A percentile compares a stretch with the other conserved stretches of the same genome.
Evolutionary conservation across 148 eudicot genomes (phyloP).

Genomic region (Rhododendron vialii): DNA sequence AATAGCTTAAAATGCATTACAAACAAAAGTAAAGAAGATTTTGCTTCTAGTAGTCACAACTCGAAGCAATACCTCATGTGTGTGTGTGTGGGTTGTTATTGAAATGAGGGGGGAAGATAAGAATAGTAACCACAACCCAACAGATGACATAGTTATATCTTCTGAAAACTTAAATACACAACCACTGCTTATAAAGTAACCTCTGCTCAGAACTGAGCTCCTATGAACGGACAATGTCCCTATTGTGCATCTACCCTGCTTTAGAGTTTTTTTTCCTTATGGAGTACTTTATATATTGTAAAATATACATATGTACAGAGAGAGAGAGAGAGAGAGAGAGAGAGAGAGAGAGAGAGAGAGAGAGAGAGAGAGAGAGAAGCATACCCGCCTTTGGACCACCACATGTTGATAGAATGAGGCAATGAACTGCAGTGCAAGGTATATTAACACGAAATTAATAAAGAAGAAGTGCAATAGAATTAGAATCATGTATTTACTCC

Average conservation of each 20-base stretch:
- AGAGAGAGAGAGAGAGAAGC: slow-evolving; percentile 9
- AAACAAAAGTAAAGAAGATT: background rate
- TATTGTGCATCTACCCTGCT: background rate
- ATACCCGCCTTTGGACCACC: slow-evolving; percentile 95
- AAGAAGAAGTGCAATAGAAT: background rate
- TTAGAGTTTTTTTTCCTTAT: background rate
- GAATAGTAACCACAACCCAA: background rate
- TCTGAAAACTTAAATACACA: background rate
- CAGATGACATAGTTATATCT: background rate
- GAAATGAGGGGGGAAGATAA: background rate
- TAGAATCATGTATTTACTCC: background rate
- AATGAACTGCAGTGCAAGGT: slow-evolving; percentile 62
- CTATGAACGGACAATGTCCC: background rate
- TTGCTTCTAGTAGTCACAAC: background rate
- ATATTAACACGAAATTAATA: background rate
- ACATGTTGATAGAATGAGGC: slow-evolving; percentile 92
- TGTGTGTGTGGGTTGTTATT: background rate
- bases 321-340: too few relatives aligned
- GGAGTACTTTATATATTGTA: too few relatives aligned
- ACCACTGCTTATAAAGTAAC: background rate
- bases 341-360: too few relatives aligned
- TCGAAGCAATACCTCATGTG: background rate
- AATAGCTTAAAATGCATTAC: background rate
- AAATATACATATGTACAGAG: too few relatives aligned
- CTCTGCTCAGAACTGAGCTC: background rate